phyloP scores from a whole-genome alignment of 257 asterid species.

The Jacaranda mimosifolia region DNA sequence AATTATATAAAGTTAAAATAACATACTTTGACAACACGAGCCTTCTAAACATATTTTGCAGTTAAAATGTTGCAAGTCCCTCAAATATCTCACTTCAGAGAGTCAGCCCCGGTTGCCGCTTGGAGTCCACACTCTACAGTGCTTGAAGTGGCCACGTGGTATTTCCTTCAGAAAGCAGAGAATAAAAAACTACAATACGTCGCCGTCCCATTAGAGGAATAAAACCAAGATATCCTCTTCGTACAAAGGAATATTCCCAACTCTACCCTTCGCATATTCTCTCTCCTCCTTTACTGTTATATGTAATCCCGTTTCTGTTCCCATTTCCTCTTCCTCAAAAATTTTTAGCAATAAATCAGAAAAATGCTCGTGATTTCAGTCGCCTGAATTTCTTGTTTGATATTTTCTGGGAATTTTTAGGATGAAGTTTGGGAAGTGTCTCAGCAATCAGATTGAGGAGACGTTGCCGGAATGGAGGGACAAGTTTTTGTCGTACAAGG shows the following conservation, averaged over 20 bases:
- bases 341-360: not conserved
- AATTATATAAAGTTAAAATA: no score
- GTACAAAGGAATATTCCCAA: constrained; percentile 75
- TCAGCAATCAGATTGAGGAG: constrained; percentile 91
- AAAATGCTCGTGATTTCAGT: not conserved
- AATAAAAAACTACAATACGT: constrained; percentile 26
- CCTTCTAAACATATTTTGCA: no score
- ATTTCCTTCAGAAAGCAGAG: not conserved
- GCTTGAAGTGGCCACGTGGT: constrained; percentile 31
- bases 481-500: constrained; percentile 90
- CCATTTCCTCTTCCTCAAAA: not conserved
- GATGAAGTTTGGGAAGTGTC: constrained; percentile 93
- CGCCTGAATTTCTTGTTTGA: not conserved
- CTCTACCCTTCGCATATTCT: constrained; percentile 57
- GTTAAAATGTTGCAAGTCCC: no score
- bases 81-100: not conserved
- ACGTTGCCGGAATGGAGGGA: constrained; percentile 97
- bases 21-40: no score
- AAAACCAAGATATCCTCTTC: constrained; percentile 74
- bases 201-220: constrained; percentile 49
- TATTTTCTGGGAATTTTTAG: not conserved
- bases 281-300: constrained; percentile 43
- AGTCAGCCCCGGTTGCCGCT: not conserved
- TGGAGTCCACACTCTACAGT: no score
- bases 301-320: constrained; percentile 9